These are phyloP conservation scores for Luffa aegyptiaca DNA, from an alignment of 306 rosid species.

Conservation along the genomic window DNA sequence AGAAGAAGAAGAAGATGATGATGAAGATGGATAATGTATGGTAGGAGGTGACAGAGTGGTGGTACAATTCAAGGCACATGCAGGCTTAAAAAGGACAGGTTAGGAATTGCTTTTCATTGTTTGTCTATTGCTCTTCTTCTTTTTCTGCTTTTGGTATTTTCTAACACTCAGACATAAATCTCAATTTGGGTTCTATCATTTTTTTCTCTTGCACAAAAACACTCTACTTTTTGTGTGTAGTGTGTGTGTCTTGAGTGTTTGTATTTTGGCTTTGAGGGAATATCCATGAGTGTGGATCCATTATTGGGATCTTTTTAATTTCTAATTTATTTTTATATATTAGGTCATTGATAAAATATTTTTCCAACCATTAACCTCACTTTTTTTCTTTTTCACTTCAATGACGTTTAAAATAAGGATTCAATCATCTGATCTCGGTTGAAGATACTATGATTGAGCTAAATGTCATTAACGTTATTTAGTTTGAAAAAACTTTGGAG, in stretches of 20 bases:
- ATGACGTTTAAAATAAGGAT: no score
- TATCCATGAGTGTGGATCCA: background rate
- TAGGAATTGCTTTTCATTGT: constrained; percentile 31
- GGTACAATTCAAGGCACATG: constrained; percentile 45
- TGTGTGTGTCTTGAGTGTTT: background rate
- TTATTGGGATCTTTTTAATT: background rate
- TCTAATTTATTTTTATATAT: background rate
- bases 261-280: background rate
- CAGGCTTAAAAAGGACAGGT: constrained; percentile 37
- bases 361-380: no score
- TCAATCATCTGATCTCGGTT: no score
- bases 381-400: no score
- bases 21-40: constrained; percentile 9
- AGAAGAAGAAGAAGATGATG: constrained; percentile 1
- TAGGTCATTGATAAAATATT: no score
- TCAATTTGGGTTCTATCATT: background rate
- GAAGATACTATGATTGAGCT: no score
- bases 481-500: no score
- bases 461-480: no score
- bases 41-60: constrained; percentile 20
- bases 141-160: constrained; percentile 2
- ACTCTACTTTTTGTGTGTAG: background rate
- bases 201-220: background rate
- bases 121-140: background rate
- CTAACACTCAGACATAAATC: background rate